Evolutionary conservation across 169 alveolate species (phyloP), one percentile per base, ranked within the genome.

Genomic region (Toxoplasma gondii): DNA sequence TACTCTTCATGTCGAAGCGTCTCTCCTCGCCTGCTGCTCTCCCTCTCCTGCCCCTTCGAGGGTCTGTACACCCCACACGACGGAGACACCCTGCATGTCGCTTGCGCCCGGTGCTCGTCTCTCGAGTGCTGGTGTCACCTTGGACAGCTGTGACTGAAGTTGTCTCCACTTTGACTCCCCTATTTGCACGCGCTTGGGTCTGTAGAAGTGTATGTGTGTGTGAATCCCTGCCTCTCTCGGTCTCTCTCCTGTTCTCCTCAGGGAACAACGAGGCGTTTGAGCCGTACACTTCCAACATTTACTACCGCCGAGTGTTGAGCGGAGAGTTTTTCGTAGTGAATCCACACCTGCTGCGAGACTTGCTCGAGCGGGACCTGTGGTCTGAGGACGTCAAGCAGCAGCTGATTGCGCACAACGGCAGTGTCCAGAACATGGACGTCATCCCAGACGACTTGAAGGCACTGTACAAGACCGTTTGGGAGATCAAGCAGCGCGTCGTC

Each of bases 221-320:
- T n/a, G n/a, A n/a, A n/a, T n/a, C n/a, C n/a, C n/a, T n/a, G n/a
- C n/a, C n/a, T n/a, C n/a, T n/a, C n/a, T n/a, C n/a, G n/a, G n/a
- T n/a, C n/a, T n/a, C 19, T 69, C 16, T 34, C 0, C n/a, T 41
- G 53, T 39, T 16, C 49, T 36, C 38, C 5, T 19, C 88, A 84
- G 98, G 99, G 24, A 99, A 99, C 97, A 99, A 98, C 95, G 99
- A 99, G 96, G 98, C 99, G n/a, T 99, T 99, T 95, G 99, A 99
- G 96, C 99, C 99, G 4, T 99, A 98, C 97, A 99, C 99, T 44
- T 97, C 99, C 86, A 99, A 99, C 96, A 98, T 99, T 80, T 99
- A 99, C 96, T 98, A 98, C 94, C 98, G 99, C 92, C 98, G 99
- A 70, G 99, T 99, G 54, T 98, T 99, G n/a, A 98, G 99, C 70